phyloP scores from a whole-genome alignment of 352 stramenopile genomes.

The Globisporangium uncinulatum region DNA sequence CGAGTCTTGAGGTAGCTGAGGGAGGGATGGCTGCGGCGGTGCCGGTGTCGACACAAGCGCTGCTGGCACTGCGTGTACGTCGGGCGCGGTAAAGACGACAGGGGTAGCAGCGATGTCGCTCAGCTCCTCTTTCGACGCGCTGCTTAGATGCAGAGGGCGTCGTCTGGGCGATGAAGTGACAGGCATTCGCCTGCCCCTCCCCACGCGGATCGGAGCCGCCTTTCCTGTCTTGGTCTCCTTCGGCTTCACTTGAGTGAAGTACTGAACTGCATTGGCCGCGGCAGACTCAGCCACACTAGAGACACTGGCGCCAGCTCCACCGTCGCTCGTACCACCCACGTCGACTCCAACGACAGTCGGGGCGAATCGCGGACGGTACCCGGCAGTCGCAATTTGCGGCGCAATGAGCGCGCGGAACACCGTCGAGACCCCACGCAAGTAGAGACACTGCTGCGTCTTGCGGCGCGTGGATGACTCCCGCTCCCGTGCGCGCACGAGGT shows the following conservation, averaged over 20 bases:
- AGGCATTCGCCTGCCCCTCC: background rate
- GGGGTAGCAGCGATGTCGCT: conserved; percentile 5
- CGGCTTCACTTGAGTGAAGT: conserved; percentile 10
- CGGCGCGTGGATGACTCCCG: conserved; percentile 26
- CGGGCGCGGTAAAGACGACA: background rate
- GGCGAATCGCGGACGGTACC: conserved; percentile 32
- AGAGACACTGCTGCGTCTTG: conserved; percentile 53
- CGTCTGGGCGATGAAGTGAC: conserved; percentile 8
- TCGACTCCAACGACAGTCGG: conserved; percentile 4
- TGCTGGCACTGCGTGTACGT: background rate
- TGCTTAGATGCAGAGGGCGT: conserved; percentile 9
- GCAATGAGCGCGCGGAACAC: conserved; percentile 41
- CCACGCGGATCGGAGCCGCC: background rate
- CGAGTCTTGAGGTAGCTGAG: conserved; percentile 3
- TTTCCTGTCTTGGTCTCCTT: conserved; percentile 11
- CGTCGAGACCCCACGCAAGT: conserved; percentile 36
- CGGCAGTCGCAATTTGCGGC: conserved; percentile 35
- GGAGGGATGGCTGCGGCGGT: background rate
- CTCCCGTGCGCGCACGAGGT: conserved; percentile 26
- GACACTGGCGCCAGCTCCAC: background rate
- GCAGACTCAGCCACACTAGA: background rate
- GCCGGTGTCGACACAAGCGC: background rate
- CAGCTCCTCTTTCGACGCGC: conserved; percentile 16
- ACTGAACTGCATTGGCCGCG: background rate
- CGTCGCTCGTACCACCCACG: background rate